Evolutionary conservation across 1,284 basidiomycete genomes (phyloP), one percentile per base, ranked within the genome.

Genomic region (Moesziomyces sp.): DNA sequence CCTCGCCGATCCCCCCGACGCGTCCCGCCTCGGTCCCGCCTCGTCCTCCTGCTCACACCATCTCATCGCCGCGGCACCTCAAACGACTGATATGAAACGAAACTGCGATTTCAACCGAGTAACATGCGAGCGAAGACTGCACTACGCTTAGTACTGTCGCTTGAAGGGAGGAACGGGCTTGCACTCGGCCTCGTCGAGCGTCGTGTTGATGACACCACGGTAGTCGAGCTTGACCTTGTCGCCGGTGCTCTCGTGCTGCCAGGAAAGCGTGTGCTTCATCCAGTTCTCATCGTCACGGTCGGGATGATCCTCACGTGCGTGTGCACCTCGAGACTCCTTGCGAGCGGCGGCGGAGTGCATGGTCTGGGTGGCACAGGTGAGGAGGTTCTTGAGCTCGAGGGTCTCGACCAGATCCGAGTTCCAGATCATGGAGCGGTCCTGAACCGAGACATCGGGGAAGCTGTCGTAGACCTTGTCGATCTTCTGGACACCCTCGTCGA

Each of bases 361-460:
- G 46, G 97, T 99, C 86, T 99, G 96, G 56, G 95, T 89, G 57
- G 97, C 96, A 81, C 92, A 93, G 84, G 96, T 94, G 80, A 97
- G 88, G 73, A 98, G 87, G 87, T 99, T 99, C 85, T 93, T 92
- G 46, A 99, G 91, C 86, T 99, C 97, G 58, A 99, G 89, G 14
- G 94, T 97, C 88, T 99, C 97, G 71, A 97, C 88, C 61, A 99
- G 90, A 85, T 99, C 97, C 43, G 73, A 74, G 67, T 81, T 82
- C 97, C 96, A 98, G 86, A 99, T 97, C 93, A 98, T 93, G 85
- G 92, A 93, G 83, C 96, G 89, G 86, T 99, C 97, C 88, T 96
- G 96, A 87, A 97, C 92, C 69, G 94, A 92, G 77, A 99, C 91
- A 54, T 97, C 89, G 77, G 92, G 89, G 86, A 91, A 99, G 84